Evolutionary conservation across 23 red algal species (phyloP).

Genomic region (Gracilariopsis chorda): DNA sequence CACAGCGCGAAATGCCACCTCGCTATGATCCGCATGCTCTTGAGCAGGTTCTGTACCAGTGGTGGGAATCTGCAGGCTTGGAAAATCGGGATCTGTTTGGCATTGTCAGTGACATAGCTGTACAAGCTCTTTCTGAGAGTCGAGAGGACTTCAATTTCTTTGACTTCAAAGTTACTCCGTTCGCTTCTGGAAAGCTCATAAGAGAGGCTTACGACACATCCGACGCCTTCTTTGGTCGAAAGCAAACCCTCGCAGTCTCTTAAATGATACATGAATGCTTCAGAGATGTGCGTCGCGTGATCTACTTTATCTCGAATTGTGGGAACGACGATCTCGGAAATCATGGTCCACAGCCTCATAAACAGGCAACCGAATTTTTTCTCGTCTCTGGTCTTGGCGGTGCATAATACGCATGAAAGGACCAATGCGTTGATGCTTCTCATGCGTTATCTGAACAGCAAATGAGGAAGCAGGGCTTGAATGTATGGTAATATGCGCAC

Average conservation of each 20-base stretch:
- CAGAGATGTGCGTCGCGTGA: not conserved
- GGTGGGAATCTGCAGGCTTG: constrained; percentile 86
- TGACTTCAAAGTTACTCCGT: not conserved
- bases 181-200: constrained; percentile 29
- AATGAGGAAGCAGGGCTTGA: not conserved
- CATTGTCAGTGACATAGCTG: not conserved
- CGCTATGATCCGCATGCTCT: constrained; percentile 67
- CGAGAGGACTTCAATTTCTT: not conserved
- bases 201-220: constrained; percentile 4
- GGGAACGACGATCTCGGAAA: constrained; percentile 10
- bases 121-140: not conserved
- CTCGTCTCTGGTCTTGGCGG: not conserved
- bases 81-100: not conserved
- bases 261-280: constrained; percentile 12
- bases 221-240: constrained; percentile 13
- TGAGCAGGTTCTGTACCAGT: constrained; percentile 81
- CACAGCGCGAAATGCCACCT: constrained; percentile 63
- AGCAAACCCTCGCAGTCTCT: not conserved
- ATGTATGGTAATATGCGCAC: constrained; percentile 23
- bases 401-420: not conserved
- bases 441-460: not conserved
- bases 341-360: constrained; percentile 19
- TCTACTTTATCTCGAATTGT: constrained; percentile 5
- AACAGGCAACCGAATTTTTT: not conserved
- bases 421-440: not conserved